Percentiles rank a stretch among this genome's conserved stretches.
Evolutionary conservation across 2,329 filamentous ascomycete genomes (phyloP).

Genomic region (Cercospora berteroae): DNA sequence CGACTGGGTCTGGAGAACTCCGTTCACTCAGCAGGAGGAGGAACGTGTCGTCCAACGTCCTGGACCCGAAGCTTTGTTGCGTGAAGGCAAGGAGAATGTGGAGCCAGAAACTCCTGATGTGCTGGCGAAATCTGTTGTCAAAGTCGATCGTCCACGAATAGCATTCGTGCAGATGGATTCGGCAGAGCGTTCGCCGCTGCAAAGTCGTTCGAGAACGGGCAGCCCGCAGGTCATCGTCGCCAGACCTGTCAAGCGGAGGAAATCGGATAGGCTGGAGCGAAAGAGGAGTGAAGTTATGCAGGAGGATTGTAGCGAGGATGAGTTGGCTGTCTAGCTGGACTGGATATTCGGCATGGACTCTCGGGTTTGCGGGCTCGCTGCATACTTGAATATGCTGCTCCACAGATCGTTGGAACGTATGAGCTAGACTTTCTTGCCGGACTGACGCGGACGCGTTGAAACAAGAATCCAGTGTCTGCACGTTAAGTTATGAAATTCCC

Average conservation of each 20-base stretch:
- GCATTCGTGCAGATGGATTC: not conserved
- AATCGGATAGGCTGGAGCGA: not conserved
- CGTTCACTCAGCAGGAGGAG: slow-evolving; percentile 23
- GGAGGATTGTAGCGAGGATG: slow-evolving; percentile 9
- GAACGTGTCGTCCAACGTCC: not conserved
- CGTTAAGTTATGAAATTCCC: not conserved
- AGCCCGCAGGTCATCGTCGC: not conserved
- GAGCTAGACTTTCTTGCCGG: not conserved
- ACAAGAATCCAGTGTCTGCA: not conserved
- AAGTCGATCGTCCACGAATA: not conserved
- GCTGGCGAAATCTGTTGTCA: not conserved
- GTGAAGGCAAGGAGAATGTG: not conserved
- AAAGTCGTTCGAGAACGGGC: not conserved
- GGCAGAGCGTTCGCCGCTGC: not conserved
- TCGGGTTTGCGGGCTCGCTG: not conserved
- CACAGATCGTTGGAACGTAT: no score
- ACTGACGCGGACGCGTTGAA: not conserved
- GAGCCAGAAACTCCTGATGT: not conserved
- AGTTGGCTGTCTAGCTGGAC: slow-evolving; percentile 1
- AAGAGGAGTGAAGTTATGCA: not conserved
- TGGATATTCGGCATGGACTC: not conserved
- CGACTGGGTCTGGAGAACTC: slow-evolving; percentile 48
- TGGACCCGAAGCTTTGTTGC: not conserved
- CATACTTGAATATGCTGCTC: not conserved
- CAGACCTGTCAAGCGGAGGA: not conserved